Percentiles rank a stretch among this genome's conserved stretches.
Evolutionary conservation across 2,329 filamentous ascomycete genomes (phyloP).

Genomic region (Magnaporthiopsis poae): DNA sequence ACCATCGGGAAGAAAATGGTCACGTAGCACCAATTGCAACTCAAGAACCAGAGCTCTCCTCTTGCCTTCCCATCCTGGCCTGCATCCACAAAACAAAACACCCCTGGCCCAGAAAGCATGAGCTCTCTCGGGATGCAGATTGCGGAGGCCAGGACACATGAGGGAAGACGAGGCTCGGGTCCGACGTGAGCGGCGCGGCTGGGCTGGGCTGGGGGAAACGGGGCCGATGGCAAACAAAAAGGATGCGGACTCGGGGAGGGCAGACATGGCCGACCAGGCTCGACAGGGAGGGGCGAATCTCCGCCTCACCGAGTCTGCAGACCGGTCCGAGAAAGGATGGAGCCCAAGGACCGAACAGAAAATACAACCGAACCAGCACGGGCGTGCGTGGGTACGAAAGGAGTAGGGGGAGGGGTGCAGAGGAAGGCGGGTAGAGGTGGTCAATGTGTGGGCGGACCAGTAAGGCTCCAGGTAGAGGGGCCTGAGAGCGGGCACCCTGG

Average conservation of each 20-base stretch:
- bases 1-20: slow-evolving; percentile 3
- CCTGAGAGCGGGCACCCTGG: not conserved
- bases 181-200: not conserved
- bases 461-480: not conserved
- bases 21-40: not conserved
- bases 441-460: not conserved
- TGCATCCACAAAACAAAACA: not conserved
- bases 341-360: not conserved
- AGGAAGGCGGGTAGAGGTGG: not conserved
- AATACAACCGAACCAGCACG: not conserved
- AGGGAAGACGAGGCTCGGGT: not conserved
- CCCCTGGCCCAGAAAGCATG: not conserved
- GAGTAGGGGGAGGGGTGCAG: not conserved
- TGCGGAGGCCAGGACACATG: not conserved
- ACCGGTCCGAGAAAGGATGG: not conserved
- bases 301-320: not conserved
- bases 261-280: not conserved
- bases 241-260: not conserved
- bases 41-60: not conserved
- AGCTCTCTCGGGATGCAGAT: not conserved
- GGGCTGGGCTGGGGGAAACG: not conserved
- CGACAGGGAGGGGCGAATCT: not conserved
- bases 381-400: not conserved
- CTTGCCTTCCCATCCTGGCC: not conserved
- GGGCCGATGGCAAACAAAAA: not conserved